Percentiles rank a stretch among this genome's conserved stretches.
phyloP scores from a whole-genome alignment of 345 rosid species.

The Eucalyptus urophylla region DNA sequence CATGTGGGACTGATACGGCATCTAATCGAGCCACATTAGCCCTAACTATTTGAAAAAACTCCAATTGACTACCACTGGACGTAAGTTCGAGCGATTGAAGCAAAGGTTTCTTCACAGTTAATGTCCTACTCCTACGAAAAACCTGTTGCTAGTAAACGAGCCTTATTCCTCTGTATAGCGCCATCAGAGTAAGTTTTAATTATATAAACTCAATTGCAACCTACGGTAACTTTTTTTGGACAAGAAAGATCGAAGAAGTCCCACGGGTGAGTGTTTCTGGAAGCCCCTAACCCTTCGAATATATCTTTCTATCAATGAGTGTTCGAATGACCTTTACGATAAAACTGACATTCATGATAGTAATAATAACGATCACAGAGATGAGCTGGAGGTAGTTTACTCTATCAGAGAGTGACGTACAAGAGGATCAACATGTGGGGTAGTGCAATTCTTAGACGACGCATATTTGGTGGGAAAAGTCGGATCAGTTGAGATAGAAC shows the following conservation, averaged over 20 bases:
- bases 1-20: neutral
- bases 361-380: neutral
- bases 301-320: neutral
- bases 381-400: neutral
- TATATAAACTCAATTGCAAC: no score
- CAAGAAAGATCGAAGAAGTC: neutral
- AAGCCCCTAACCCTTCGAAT: neutral
- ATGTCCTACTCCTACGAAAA: neutral
- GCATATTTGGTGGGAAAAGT: neutral
- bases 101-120: neutral
- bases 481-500: neutral
- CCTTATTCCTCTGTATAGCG: neutral
- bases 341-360: neutral
- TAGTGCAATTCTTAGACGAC: neutral
- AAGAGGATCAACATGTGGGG: neutral
- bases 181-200: neutral
- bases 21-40: neutral
- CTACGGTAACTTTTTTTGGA: neutral
- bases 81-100: neutral
- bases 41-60: neutral
- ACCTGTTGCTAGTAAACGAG: neutral
- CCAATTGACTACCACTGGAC: neutral
- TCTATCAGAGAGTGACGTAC: rapidly evolving
- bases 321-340: neutral
- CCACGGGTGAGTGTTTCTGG: neutral